Evolutionary conservation across 2,329 filamentous ascomycete genomes (phyloP).

Genomic region (Cladosporium phlei): DNA sequence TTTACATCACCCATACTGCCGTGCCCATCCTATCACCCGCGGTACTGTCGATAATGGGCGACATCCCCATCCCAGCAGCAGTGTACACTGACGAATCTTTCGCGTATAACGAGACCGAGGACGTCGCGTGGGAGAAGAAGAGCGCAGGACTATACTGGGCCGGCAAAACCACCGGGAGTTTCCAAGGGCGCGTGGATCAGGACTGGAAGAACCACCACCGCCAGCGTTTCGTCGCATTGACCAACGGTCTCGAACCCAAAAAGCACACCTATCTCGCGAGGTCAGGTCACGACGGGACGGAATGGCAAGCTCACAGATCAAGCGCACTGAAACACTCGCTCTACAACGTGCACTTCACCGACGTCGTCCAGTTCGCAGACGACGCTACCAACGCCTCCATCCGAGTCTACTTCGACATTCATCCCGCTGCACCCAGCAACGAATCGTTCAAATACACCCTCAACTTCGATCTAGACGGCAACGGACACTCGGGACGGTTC

Average conservation of each 20-base stretch:
- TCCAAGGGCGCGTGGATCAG: conserved; percentile 24
- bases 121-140: no score
- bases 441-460: conserved; percentile 14
- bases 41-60: no score
- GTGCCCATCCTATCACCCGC: no score
- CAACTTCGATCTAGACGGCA: conserved; percentile 51
- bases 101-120: no score
- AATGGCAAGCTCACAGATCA: conserved; percentile 6
- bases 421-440: conserved; percentile 6
- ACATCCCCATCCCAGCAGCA: no score
- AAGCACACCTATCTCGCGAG: not conserved
- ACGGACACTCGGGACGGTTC: conserved; percentile 52
- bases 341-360: conserved; percentile 45
- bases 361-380: conserved; percentile 43
- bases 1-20: no score
- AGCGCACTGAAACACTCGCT: conserved; percentile 17
- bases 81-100: no score
- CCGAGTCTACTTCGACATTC: conserved; percentile 18
- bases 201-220: conserved; percentile 39
- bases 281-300: not conserved
- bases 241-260: conserved; percentile 16
- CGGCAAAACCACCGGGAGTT: no score
- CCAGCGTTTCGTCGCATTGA: conserved; percentile 47
- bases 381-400: conserved; percentile 30
- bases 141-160: no score